Conservation (phyloP, 2,329 filamentous ascomycete genomes). For the Exophiala calicioides region DNA sequence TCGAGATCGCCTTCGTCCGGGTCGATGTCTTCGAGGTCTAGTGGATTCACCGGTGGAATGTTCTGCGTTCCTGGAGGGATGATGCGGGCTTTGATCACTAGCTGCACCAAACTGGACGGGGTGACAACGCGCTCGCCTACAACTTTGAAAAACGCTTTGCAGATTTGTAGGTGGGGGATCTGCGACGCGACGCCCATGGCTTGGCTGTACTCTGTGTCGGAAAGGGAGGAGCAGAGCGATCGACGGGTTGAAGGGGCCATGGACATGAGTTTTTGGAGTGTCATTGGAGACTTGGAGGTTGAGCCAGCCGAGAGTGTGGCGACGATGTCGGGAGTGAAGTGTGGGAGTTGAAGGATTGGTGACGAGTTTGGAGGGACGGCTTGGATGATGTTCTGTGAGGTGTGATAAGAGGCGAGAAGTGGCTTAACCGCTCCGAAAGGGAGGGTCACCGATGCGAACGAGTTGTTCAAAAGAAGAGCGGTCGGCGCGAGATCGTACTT, state of each 20-base stretch:
- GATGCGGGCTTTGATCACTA: constrained; percentile 92
- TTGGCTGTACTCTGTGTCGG: constrained; percentile 72
- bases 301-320: constrained; percentile 50
- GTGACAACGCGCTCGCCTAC: constrained; percentile 91
- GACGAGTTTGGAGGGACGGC: constrained; percentile 80
- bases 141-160: constrained; percentile 98
- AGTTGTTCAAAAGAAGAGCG: constrained; percentile 79
- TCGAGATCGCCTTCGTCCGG: constrained; percentile 90
- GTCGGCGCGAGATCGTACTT: constrained; percentile 90
- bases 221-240: constrained; percentile 66
- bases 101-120: constrained; percentile 85
- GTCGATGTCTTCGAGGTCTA: constrained; percentile 87
- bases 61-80: constrained; percentile 77
- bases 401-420: constrained; percentile 76
- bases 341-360: constrained; percentile 85
- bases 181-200: constrained; percentile 77
- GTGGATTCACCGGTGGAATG: constrained; percentile 71
- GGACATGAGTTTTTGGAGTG: constrained; percentile 85
- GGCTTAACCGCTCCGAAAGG: constrained; percentile 83
- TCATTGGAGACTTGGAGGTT: constrained; percentile 71
- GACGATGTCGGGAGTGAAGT: constrained; percentile 69
- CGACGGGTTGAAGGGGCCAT: constrained; percentile 73
- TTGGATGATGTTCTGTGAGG: constrained; percentile 86
- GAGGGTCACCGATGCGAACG: constrained; percentile 82
- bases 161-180: constrained; percentile 78